Conservation (phyloP, 805 yeast species). For the Myxozyma nipponensis region DNA sequence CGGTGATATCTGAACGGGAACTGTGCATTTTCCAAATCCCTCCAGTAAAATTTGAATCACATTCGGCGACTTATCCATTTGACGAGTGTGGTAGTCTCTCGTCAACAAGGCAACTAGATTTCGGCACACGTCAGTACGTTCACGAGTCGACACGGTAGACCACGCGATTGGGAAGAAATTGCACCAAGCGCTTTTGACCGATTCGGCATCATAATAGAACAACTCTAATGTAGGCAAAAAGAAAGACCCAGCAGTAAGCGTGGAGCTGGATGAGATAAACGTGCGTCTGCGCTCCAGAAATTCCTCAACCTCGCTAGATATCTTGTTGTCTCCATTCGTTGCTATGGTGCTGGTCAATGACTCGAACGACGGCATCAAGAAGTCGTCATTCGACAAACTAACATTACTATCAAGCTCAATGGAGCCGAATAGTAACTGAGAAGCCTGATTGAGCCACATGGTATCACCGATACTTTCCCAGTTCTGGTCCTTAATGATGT, state of each 20-base stretch:
- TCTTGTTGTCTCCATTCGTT: conserved; percentile 20
- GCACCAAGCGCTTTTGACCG: conserved; percentile 81
- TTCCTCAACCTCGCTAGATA: conserved; percentile 30
- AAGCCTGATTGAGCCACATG: conserved; percentile 92
- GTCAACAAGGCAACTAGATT: conserved; percentile 73
- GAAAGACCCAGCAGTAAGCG: conserved; percentile 53
- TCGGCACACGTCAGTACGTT: conserved; percentile 78
- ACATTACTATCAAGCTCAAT: conserved; percentile 53
- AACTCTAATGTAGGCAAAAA: conserved; percentile 71
- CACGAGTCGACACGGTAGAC: conserved; percentile 68
- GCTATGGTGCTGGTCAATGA: conserved; percentile 25
- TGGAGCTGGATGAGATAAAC: conserved; percentile 31
- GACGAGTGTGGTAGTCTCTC: conserved; percentile 90
- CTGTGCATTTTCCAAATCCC: conserved; percentile 63
- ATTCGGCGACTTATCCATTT: conserved; percentile 79
- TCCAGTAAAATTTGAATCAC: conserved; percentile 79
- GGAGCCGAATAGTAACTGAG: conserved; percentile 78
- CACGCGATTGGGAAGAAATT: conserved; percentile 78
- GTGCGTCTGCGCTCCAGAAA: conserved; percentile 25
- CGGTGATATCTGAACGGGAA: conserved; percentile 81
- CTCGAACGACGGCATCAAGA: conserved; percentile 36
- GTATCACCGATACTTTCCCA: conserved; percentile 95
- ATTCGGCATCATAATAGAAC: conserved; percentile 73
- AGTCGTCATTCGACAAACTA: conserved; percentile 46
- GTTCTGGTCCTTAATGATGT: conserved; percentile 89